Base-by-base conservation (phyloP, 495 filamentous ascomycete species). In the Margaritispora aquatica region DNA sequence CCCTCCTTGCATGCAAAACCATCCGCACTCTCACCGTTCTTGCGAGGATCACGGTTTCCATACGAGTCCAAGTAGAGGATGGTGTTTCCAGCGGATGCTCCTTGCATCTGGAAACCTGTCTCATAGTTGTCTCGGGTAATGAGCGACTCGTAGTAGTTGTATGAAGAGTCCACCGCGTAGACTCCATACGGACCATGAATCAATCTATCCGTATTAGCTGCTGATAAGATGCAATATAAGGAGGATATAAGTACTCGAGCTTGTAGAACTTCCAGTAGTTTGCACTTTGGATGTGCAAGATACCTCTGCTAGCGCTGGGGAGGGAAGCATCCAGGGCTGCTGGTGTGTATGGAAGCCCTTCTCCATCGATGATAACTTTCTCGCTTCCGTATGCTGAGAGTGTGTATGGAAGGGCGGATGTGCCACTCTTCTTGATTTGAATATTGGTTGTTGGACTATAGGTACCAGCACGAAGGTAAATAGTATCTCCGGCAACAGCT, bases 61-160 rank as follows among this genome's bases (percentile, higher is more conserved):
- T 69, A 70, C 21, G 60, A 64, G 55, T 70, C 68, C 15, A 70
- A 64, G 44, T 69, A 70, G 5, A 62, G 52, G 44, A 70, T 59
- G 27, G 58, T 62, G 31, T 70, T 70, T 34, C 67, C 59, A 0
- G 64, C n/a, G 1, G 68, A 63, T 10, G 58, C 54, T 21, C 68
- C 68, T 51, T 70, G 60, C 7, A 70, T 46, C 36, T 70, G 68
- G 59, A 70, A 70, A 10, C 68, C 68, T 1, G 68, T 62, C 56
- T 70, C 68, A 38, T 70, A 70, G 53, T 70, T 70, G 31, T 70
- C 68, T 26, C 64, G 63, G 7, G 68, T 70, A 20, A 63, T 63
- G 29, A 70, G 46, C 20, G 58, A 49, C 59, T 70, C 67, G 26
- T 60, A 70, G 54, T 63, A 59, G 48, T 66, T 68, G 57, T 68